phyloP scores from a whole-genome alignment of 805 yeast genomes.

The Allodekkera sacchari region DNA sequence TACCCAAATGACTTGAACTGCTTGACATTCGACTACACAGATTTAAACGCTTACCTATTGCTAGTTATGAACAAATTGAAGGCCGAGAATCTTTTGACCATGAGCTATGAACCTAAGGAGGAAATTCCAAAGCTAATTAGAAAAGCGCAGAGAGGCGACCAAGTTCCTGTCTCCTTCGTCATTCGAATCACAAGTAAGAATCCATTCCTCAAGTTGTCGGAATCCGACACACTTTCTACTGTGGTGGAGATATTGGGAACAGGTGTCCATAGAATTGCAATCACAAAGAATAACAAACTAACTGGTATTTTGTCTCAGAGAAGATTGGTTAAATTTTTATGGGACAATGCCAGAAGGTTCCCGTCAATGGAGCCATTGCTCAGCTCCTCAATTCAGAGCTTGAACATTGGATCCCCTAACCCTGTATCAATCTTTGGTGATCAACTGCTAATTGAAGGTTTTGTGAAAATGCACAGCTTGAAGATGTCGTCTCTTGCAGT shows the following conservation, averaged over 20 bases:
- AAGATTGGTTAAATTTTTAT: slow-evolving; percentile 70
- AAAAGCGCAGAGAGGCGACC: slow-evolving; percentile 78
- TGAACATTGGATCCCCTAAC: slow-evolving; percentile 62
- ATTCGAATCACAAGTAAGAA: slow-evolving; percentile 79
- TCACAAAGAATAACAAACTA: slow-evolving; percentile 45
- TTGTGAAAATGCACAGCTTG: slow-evolving; percentile 73
- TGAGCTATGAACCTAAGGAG: slow-evolving; percentile 26
- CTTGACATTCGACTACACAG: slow-evolving; percentile 85
- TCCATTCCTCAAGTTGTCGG: slow-evolving; percentile 74
- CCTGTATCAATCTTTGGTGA: slow-evolving; percentile 85
- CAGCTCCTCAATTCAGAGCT: slow-evolving; percentile 57
- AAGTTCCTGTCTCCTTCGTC: slow-evolving; percentile 86
- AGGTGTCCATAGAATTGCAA: slow-evolving; percentile 92
- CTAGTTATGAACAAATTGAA: slow-evolving; percentile 69
- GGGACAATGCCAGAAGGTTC: slow-evolving; percentile 90
- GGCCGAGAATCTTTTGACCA: slow-evolving; percentile 28
- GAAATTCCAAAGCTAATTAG: slow-evolving; percentile 34
- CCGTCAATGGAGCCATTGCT: slow-evolving; percentile 71
- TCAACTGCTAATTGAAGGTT: slow-evolving; percentile 78
- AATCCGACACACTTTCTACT: slow-evolving; percentile 55
- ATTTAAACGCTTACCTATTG: slow-evolving; percentile 77
- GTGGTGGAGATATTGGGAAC: slow-evolving; percentile 87
- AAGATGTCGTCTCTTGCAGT: slow-evolving; percentile 90
- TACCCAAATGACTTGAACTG: slow-evolving; percentile 53
- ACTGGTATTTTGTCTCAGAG: slow-evolving; percentile 89